phyloP scores from a whole-genome alignment of 2,329 filamentous ascomycete genomes.

The Penicillium palitans region DNA sequence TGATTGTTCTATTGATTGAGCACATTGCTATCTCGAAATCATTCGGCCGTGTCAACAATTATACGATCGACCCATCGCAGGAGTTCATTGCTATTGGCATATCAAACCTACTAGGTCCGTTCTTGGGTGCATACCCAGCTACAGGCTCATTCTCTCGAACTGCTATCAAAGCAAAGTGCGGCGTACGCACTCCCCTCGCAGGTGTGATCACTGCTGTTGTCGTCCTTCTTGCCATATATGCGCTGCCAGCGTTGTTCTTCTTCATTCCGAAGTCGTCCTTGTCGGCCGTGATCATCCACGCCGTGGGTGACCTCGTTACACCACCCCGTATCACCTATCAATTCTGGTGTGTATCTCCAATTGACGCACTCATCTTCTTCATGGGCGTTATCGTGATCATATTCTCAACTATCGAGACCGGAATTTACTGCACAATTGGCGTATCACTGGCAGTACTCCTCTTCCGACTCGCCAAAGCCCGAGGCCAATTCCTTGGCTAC shows the following conservation, averaged over 20 bases:
- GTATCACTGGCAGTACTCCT: slow-evolving; percentile 73
- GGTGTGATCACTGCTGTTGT: slow-evolving; percentile 81
- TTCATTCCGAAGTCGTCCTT: slow-evolving; percentile 81
- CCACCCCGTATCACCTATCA: slow-evolving; percentile 84
- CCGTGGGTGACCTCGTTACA: slow-evolving; percentile 84
- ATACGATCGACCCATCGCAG: slow-evolving; percentile 87
- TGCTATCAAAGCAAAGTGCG: slow-evolving; percentile 91
- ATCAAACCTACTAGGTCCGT: slow-evolving; percentile 81
- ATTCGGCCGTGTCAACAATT: slow-evolving; percentile 90
- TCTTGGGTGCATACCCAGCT: slow-evolving; percentile 83
- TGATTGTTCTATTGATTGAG: slow-evolving; percentile 88
- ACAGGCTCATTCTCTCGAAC: slow-evolving; percentile 93
- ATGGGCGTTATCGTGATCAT: slow-evolving; percentile 82
- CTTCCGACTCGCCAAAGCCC: slow-evolving; percentile 75
- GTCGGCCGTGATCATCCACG: slow-evolving; percentile 87
- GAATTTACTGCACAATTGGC: slow-evolving; percentile 82
- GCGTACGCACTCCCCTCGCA: slow-evolving; percentile 82
- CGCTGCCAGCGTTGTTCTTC: slow-evolving; percentile 80
- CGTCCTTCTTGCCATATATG: slow-evolving; percentile 83
- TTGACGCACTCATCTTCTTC: slow-evolving; percentile 89
- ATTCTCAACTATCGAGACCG: slow-evolving; percentile 82
- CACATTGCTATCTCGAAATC: slow-evolving; percentile 95
- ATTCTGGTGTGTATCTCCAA: slow-evolving; percentile 85
- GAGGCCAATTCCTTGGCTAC: slow-evolving; percentile 80
- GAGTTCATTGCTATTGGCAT: slow-evolving; percentile 93